Evolutionary conservation across 768 basidiomycete genomes (phyloP), one percentile per base, ranked within the genome.

Genomic region (Pisolithus microcarpus): DNA sequence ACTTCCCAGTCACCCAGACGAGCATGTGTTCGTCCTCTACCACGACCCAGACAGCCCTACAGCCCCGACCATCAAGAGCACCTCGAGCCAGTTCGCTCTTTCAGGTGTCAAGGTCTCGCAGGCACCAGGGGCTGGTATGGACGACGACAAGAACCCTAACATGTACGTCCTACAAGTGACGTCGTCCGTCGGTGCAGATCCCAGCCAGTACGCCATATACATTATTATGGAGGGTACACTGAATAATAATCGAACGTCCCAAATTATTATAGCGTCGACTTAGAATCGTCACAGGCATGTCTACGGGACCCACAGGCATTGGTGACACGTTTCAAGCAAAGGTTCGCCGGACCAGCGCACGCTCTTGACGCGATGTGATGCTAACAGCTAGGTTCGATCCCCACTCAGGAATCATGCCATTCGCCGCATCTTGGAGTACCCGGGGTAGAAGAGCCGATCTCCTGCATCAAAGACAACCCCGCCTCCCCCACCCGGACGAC

Each of bases 111-210:
- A 78, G 52, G 72, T 87, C 0, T 75, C 82, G 49, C 85, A 86
- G 34, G 87, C 87, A 9, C 87, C 87, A 26, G 88, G 84, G 9
- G 82, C 82, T 9, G 78, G 76, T 10, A 73, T 72, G n/a, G 74
- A 73, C 21, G 78, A 76, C 39, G 70, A 57, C 57, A 77, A 71
- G 66, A 82, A 87, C 55, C 73, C 77, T 56, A 80, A 74, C 45
- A 91, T 91, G 82, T 90, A 82, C 63, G 80, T 87, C 52, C 69
- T 91, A 16, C 81, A 90, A 60, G 83, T 85, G 5, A 79, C 75
- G 0, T 61, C 72, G 16, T 23, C 21, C 21, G 73, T 64, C 15
- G 58, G 70, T 28, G 78, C 80, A 43, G 79, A 79, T 34, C 11
- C 0, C 13, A 34, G 34, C 57, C 75, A 71, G 66, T 67, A 59